Evolutionary conservation across 495 filamentous ascomycete genomes (phyloP), one percentile per base, ranked within the genome.

Genomic region (Aspergillus baeticus): DNA sequence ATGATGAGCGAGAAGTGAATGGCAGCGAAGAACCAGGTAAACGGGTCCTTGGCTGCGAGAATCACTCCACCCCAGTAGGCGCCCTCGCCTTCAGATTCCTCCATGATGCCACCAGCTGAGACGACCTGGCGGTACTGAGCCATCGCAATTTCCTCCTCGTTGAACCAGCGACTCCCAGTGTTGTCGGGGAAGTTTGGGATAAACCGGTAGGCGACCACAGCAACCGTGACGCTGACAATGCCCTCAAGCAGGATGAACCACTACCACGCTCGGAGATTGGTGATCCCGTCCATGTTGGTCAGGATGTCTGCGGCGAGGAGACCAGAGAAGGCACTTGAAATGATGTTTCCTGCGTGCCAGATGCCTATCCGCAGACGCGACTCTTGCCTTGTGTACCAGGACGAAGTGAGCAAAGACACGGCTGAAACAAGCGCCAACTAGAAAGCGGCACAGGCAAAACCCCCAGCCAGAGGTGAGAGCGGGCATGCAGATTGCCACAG

Each of bases 191-290:
- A 57, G 29, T 57, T 51, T 0, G 55, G 55, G 6, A 57, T 41
- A 15, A 51, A 57, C 11, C 37, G 20, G 21, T 34, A 57, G 5
- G 46, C 55, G 7, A 45, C 11, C 8, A 57, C 14, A 0, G 36
- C 55, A 4, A 57, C 55, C 10, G 51, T 8, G 7, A 57, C 33
- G 37, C 55, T 57, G 4, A 60, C 45, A 8, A 60, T 54, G 2
- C 57, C 57, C 36, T 55, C 57, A 1, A 60, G 8, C 2, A 60
- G 57, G 14, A 60, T 43, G 20, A 60, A 54, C 57, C 57, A 60
- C 36, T 61, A 53, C 58, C 58, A 61, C 2, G 58, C 43, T 15
- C 33, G 46, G 14, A 55, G 53, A 0, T 41, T 41, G 13, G 44
- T 44, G n/a, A 53, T 51, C 2, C 52, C 53, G 33, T 56, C 53